Percentiles rank a stretch among this genome's conserved stretches.
Conservation (phyloP, 805 yeast genomes). For the Zygosaccharomyces siamensis region DNA sequence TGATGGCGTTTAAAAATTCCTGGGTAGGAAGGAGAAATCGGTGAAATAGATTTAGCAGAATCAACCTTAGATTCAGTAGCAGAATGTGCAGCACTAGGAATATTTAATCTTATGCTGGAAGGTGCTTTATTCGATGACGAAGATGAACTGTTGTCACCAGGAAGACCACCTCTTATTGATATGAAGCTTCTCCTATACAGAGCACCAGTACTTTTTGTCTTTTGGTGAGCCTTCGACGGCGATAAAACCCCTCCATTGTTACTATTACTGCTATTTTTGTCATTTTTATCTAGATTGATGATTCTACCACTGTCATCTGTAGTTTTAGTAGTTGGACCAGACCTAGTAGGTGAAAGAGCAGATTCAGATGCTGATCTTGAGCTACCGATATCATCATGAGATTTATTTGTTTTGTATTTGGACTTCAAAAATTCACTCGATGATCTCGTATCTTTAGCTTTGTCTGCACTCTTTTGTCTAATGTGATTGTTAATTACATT, state of each 20-base stretch:
- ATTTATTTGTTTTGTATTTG: slow-evolving; percentile 9
- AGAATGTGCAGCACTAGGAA: slow-evolving; percentile 28
- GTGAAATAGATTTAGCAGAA: slow-evolving; percentile 20
- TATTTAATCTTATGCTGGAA: slow-evolving; percentile 25
- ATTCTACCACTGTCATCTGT: neutral
- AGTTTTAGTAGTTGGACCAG: neutral
- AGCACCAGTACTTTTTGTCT: slow-evolving; percentile 31
- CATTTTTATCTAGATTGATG: slow-evolving; percentile 1
- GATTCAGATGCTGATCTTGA: slow-evolving; percentile 33
- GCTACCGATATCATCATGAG: slow-evolving; percentile 14
- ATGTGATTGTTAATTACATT: slow-evolving; percentile 30
- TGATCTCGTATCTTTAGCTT: slow-evolving; percentile 21
- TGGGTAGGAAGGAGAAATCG: slow-evolving; percentile 30
- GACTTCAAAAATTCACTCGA: slow-evolving; percentile 29
- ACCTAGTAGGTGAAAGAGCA: slow-evolving; percentile 9
- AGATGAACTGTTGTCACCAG: slow-evolving; percentile 5
- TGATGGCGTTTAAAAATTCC: slow-evolving; percentile 60
- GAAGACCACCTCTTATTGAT: slow-evolving; percentile 29
- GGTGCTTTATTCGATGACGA: slow-evolving; percentile 12
- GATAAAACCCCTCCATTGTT: slow-evolving; percentile 5
- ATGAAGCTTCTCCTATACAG: slow-evolving; percentile 35
- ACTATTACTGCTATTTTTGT: slow-evolving; percentile 2
- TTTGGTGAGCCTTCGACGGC: slow-evolving; percentile 21
- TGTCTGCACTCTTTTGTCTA: slow-evolving; percentile 21
- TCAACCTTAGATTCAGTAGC: slow-evolving; percentile 16